Evolutionary conservation across 2,329 filamentous ascomycete species (phyloP).

Genomic region (Neofusicoccum cordaticola): DNA sequence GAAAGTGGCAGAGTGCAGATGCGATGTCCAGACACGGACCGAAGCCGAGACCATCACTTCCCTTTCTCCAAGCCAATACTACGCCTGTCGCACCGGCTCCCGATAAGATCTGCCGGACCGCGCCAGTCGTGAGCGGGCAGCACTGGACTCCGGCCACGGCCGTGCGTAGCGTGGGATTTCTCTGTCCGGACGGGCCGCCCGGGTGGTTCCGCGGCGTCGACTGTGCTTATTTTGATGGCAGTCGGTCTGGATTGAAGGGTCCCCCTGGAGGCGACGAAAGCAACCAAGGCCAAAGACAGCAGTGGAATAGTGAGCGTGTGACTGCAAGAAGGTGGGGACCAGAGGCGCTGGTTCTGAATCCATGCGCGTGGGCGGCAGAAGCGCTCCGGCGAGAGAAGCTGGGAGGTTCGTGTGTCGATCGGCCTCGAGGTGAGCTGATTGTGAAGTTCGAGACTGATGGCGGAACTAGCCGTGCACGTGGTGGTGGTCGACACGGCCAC

Average conservation of each 20-base stretch:
- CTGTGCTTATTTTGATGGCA: not conserved
- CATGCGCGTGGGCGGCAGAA: too few species aligned
- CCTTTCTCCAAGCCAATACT: not conserved
- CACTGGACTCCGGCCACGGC: not conserved
- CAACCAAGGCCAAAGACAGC: not conserved
- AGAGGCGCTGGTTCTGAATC: too few species aligned
- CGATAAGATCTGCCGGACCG: not conserved
- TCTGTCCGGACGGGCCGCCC: not conserved
- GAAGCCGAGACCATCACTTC: not conserved
- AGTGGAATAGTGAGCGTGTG: not conserved
- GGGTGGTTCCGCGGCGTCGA: not conserved
- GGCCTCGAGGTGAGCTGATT: too few species aligned
- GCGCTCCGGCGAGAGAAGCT: too few species aligned
- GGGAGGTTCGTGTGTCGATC: too few species aligned
- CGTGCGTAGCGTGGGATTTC: not conserved
- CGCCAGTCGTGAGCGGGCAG: not conserved
- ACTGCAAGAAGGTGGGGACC: not conserved
- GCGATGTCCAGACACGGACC: not conserved
- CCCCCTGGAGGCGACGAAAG: too few species aligned
- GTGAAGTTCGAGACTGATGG: too few species aligned
- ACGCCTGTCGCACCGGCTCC: not conserved
- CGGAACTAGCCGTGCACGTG: too few species aligned
- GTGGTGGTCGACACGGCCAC: too few species aligned
- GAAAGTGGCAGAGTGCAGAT: too few species aligned
- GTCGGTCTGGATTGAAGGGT: too few species aligned